Base-by-base conservation (phyloP, 805 yeast genomes). In the Starmerella floricola region DNA sequence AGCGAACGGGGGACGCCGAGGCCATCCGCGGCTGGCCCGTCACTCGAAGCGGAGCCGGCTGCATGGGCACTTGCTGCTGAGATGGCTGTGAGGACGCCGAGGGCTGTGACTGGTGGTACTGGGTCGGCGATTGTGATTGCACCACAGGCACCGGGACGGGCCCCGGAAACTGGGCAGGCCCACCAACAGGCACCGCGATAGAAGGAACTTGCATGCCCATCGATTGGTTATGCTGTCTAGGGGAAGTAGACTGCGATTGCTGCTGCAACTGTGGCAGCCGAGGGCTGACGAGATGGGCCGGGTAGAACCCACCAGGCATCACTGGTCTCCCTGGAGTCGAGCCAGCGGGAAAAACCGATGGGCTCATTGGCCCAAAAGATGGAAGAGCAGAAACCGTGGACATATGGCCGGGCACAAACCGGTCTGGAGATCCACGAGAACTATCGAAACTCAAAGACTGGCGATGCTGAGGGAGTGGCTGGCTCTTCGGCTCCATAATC, bases 361-460 rank as follows among this genome's bases (percentile, higher is more conserved):
- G 18, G 6, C 36, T 27, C 13, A 36, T 18, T 32, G 44, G 12
- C n/a, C 44, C 41, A 30, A 35, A 54, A 4, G 45, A 36, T 11
- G 55, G 53, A 13, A 54, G 26, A 2, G 56, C 51, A 17, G 55
- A 51, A n/a, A 49, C 50, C 8, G 53, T 42, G 2, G 44, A 37
- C 15, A 51, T 42, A 19, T 54, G 57, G 18, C 52, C 46, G 4
- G 48, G 47, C 11, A 50, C 38, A 44, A 39, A 49, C 24, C 50
- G 42, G 3, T 49, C 40, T 3, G 52, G 51, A 11, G 55, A 40
- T 8, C 36, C 43, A n/a, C 36, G 26, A 10, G 10, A 37, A 13
- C 45, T 50, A 36, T 47, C 47, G 34, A 51, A 42, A 46, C 48
- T 28, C n/a, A 19, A 52, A 50, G 34, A 50, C 53, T 24, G 46